phyloP scores from a whole-genome alignment of 768 basidiomycete genomes.

The Brasilioporus rufonigricans region DNA sequence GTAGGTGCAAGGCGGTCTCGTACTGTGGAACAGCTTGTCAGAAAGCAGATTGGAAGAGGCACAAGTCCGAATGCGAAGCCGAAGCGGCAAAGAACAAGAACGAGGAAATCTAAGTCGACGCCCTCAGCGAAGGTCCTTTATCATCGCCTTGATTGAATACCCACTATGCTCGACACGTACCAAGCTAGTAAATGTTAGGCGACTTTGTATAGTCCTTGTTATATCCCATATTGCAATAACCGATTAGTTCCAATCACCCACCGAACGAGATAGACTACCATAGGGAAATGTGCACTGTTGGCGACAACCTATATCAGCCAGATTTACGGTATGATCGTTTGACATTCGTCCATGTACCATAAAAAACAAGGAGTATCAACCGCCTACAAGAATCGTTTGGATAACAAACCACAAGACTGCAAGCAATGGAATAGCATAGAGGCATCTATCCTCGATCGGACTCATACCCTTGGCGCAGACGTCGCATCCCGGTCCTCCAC shows the following conservation, averaged over 20 bases:
- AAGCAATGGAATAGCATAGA: neutral
- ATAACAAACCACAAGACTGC: neutral
- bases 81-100: constrained; percentile 1
- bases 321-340: neutral
- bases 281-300: too few relatives aligned
- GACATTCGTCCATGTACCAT: neutral
- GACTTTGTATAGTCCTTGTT: neutral
- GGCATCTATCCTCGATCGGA: neutral
- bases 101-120: neutral
- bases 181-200: neutral
- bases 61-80: neutral
- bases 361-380: neutral
- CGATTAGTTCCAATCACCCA: too few relatives aligned
- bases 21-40: neutral
- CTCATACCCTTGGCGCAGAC: constrained; percentile 18
- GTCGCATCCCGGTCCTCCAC: constrained; percentile 44
- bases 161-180: neutral
- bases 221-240: neutral
- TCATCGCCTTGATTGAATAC: neutral
- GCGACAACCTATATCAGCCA: neutral
- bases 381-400: neutral
- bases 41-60: constrained; percentile 1
- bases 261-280: too few relatives aligned
- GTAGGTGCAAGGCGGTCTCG: neutral
- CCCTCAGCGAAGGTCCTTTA: neutral